These are phyloP conservation scores for Heteromeles arbutifolia DNA, from an alignment of 306 rosid species.

Conservation along the genomic window DNA sequence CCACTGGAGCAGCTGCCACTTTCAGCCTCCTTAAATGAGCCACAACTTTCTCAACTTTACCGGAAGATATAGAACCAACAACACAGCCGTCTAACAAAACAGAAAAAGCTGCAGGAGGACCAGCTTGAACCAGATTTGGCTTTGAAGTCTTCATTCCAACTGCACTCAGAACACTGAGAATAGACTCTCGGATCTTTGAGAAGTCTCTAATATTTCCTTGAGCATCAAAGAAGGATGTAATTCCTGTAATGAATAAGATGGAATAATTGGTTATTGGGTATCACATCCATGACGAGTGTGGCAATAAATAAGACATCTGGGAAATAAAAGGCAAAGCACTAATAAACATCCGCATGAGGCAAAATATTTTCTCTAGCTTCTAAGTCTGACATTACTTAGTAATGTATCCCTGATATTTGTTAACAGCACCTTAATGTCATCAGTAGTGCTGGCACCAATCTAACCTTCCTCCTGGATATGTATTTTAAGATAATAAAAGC, in stretches of 20 bases:
- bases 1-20: constrained; percentile 59
- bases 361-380: not conserved
- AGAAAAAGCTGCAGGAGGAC: constrained; percentile 70
- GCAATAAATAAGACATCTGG: not conserved
- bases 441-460: not conserved
- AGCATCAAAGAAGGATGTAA: constrained; percentile 76
- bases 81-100: constrained; percentile 83
- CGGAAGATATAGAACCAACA: constrained; percentile 59
- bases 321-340: not conserved
- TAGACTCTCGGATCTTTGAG: constrained; percentile 40
- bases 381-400: not conserved
- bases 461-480: not conserved
- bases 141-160: constrained; percentile 59
- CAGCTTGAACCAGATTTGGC: constrained; percentile 61
- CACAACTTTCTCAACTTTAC: constrained; percentile 75
- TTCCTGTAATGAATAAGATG: constrained; percentile 41
- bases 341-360: not conserved
- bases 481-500: not conserved
- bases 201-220: constrained; percentile 61
- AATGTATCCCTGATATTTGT: not conserved
- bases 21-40: constrained; percentile 64
- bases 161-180: constrained; percentile 43
- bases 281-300: not conserved
- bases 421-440: not conserved
- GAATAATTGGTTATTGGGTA: not conserved